Base-by-base conservation (phyloP, 495 filamentous ascomycete genomes). In the Terfezia claveryi region DNA sequence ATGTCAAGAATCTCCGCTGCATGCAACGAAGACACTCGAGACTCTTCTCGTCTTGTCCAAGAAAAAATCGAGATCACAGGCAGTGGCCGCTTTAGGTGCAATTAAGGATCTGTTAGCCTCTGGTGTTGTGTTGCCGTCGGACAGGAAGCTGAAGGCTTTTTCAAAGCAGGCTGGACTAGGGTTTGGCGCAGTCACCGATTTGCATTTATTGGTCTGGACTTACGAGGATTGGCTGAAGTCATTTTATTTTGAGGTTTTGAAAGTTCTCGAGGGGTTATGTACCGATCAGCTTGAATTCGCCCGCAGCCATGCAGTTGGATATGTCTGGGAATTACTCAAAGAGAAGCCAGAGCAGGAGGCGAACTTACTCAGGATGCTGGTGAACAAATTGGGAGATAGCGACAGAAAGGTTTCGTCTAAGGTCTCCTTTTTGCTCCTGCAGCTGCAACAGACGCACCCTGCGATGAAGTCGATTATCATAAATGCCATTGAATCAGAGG, bases 281-380 rank as follows among this genome's bases (percentile, higher is more conserved):
- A 83, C 80, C 52, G 91, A 98, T 62, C 88, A 95, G 68, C 81
- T 98, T 44, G 85, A 87, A 61, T 94, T 87, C 67, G 83, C 92
- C 14, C 76, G 89, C 55, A 80, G 79, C 17, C 79, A 85, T 56
- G 83, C 89, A 12, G 71, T 96, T 14, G 87, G 83, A 52, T 89
- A 89, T 54, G 81, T 94, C 36, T 94, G 76, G 62, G 86, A 91
- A 58, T 72, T 98, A 12, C 73, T 98, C 36, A 93, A 82, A 66
- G 87, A 91, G 67, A 98, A 95, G 68, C 91, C 91, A 1, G 91
- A 98, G 67, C 92, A 98, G 65, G 91, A 98, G 68, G 81, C 87
- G 37, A 98, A 98, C 65, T 72, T 98, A 46, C 72, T 98, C 51
- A 77, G 92, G 46, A 71, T 98, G 38, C 66, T 98, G 52, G 85